Conservation (phyloP, 495 filamentous ascomycete genomes). For the Amniculicola lignicola region DNA sequence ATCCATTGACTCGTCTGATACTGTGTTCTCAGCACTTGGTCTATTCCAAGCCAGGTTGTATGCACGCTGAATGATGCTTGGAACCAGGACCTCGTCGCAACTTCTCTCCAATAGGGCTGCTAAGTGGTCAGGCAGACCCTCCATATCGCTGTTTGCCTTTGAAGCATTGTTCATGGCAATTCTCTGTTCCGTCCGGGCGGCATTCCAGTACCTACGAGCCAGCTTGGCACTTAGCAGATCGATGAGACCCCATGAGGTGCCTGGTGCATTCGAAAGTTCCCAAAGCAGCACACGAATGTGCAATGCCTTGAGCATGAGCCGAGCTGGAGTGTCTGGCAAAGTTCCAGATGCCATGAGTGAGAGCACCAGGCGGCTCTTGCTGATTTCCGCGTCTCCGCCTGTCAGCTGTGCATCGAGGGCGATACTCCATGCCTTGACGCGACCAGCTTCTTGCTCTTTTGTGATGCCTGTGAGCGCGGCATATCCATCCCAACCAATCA, state of each 20-base stretch:
- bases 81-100: slow-evolving; percentile 73
- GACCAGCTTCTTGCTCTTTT: slow-evolving; percentile 78
- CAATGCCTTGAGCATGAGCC: slow-evolving; percentile 88
- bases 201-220: slow-evolving; percentile 74
- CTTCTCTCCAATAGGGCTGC: slow-evolving; percentile 68
- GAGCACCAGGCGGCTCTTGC: slow-evolving; percentile 77
- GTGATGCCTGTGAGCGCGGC: slow-evolving; percentile 74
- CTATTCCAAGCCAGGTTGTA: slow-evolving; percentile 90
- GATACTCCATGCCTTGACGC: slow-evolving; percentile 91
- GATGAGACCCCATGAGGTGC: slow-evolving; percentile 58
- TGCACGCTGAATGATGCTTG: slow-evolving; percentile 75
- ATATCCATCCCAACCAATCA: slow-evolving; percentile 73
- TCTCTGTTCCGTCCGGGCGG: slow-evolving; percentile 64
- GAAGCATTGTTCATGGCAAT: slow-evolving; percentile 17
- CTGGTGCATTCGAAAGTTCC: slow-evolving; percentile 64
- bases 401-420: slow-evolving; percentile 91
- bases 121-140: slow-evolving; percentile 74
- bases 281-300: slow-evolving; percentile 86
- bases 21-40: slow-evolving; percentile 62
- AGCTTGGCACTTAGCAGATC: slow-evolving; percentile 65
- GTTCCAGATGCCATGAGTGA: slow-evolving; percentile 88
- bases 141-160: slow-evolving; percentile 47
- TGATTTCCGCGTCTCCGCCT: slow-evolving; percentile 89
- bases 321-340: slow-evolving; percentile 74
- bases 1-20: slow-evolving; percentile 70